Evolutionary conservation across 2,329 filamentous ascomycete species (phyloP), one percentile per base, ranked within the genome.

Genomic region (Scorias spongiosa): DNA sequence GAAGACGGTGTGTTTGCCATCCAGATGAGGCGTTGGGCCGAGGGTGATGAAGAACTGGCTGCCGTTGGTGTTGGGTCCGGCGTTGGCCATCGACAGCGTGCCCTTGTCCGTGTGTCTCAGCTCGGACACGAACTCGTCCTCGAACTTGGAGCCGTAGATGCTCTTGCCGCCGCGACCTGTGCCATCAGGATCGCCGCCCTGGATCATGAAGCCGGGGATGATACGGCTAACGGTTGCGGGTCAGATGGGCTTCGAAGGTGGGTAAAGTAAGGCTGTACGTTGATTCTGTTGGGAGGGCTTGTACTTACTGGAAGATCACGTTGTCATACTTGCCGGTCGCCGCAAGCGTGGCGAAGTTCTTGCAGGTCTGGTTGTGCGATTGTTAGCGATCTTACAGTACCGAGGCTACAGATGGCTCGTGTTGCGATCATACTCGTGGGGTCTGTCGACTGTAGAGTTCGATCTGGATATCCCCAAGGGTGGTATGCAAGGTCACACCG

Each of bases 201-300:
- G 91, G 58, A 91, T 86, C 89, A 96, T 96, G 68, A 95, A 95
- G 58, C 83, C 82, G 65, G 82, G 82, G 62, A 95, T 94, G 46
- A 58, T 59, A 36, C 57, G 51, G 49, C 32, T 36, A 15, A 26
- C 20, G 20, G 20, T 26, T 26, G 20, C 20, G 20, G 20, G 20
- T 38, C 34, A 38, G 20, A 26, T 26, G 3, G 4, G 20, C 7
- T 26, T 26, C 17, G 34, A 38, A 38, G 34, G 8, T 38, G 2
- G 6, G 20, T 7, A 26, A 4, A 4, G 20, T 26, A 26, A 26
- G 7, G 20, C 20, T 26, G 3, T 3, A 26, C 20, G 3, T 26
- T 26, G 20, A 26, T 7, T 26, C 7, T 3, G 20, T 26, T 26
- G 20, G 20, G 20, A 26, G 4, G 3, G 32, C 12, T 36, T 3